Evolutionary conservation across 2,329 filamentous ascomycete genomes (phyloP).

Genomic region (Sphaerulina vaccinii): DNA sequence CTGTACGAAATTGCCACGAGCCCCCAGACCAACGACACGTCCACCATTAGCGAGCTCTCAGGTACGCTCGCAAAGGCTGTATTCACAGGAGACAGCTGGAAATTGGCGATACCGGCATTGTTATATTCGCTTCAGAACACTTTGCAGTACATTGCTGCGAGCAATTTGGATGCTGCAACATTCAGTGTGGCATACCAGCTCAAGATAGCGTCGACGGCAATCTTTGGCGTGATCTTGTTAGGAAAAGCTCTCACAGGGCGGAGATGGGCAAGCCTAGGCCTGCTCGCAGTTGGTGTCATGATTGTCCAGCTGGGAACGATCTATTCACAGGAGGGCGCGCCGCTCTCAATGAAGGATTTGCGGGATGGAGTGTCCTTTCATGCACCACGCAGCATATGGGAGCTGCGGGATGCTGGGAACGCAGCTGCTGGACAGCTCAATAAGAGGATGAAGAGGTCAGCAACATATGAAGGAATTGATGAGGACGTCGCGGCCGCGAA

Average conservation of each 20-base stretch:
- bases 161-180: conserved; percentile 86
- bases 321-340: conserved; percentile 53
- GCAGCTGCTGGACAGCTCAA: conserved; percentile 51
- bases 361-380: conserved; percentile 60
- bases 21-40: conserved; percentile 74
- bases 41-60: conserved; percentile 58
- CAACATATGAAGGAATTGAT: conserved; percentile 86
- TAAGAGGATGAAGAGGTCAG: conserved; percentile 70
- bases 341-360: conserved; percentile 59
- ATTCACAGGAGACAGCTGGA: conserved; percentile 91
- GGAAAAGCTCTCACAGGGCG: conserved; percentile 66
- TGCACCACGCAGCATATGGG: conserved; percentile 76
- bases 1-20: conserved; percentile 83
- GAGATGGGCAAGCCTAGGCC: conserved; percentile 76
- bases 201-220: conserved; percentile 86
- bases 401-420: conserved; percentile 66
- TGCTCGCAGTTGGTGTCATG: conserved; percentile 78
- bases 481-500: conserved; percentile 55
- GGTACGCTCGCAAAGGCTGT: conserved; percentile 75
- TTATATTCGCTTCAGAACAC: conserved; percentile 91
- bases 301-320: conserved; percentile 75
- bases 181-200: conserved; percentile 94
- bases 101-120: conserved; percentile 81
- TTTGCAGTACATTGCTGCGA: conserved; percentile 88
- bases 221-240: conserved; percentile 80